Conservation (phyloP, 495 filamentous ascomycete genomes). For the Penicillium mononematosum region DNA sequence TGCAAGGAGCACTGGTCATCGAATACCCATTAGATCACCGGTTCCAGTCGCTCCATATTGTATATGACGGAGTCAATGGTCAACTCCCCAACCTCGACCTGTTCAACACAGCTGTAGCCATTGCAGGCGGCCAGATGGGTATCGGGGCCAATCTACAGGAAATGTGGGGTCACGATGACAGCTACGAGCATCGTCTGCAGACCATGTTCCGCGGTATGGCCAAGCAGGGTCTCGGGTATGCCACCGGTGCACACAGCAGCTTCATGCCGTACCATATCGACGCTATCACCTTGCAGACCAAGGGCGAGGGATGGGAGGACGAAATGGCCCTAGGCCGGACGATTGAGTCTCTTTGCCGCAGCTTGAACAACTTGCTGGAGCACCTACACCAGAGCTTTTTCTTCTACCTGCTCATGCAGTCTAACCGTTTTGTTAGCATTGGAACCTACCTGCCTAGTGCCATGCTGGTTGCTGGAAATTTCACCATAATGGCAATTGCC, state of each 20-base stretch:
- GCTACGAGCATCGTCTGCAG: constrained; percentile 75
- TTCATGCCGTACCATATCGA: constrained; percentile 99
- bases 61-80: constrained; percentile 96
- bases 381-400: constrained; percentile 99
- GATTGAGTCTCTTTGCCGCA: constrained; percentile 84
- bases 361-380: constrained; percentile 93
- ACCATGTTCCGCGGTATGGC: constrained; percentile 95
- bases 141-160: constrained; percentile 79
- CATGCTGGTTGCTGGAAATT: constrained; percentile 91
- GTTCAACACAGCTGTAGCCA: constrained; percentile 86
- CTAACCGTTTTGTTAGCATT: constrained; percentile 92
- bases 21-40: constrained; percentile 83
- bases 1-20: constrained; percentile 91
- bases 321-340: constrained; percentile 92
- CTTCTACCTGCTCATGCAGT: constrained; percentile 92
- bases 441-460: constrained; percentile 96
- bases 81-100: constrained; percentile 94
- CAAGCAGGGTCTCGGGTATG: constrained; percentile 83
- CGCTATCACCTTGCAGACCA: constrained; percentile 86
- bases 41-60: constrained; percentile 83
- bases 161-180: constrained; percentile 80
- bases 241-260: constrained; percentile 86
- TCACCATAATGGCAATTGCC: constrained; percentile 91
- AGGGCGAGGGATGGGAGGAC: constrained; percentile 91
- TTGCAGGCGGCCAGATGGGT: constrained; percentile 90